A percentile compares a stretch with the other conserved stretches of the same genome.
Conservation (phyloP, 2,329 filamentous ascomycete genomes). For the Drechslerella stenobrocha region DNA sequence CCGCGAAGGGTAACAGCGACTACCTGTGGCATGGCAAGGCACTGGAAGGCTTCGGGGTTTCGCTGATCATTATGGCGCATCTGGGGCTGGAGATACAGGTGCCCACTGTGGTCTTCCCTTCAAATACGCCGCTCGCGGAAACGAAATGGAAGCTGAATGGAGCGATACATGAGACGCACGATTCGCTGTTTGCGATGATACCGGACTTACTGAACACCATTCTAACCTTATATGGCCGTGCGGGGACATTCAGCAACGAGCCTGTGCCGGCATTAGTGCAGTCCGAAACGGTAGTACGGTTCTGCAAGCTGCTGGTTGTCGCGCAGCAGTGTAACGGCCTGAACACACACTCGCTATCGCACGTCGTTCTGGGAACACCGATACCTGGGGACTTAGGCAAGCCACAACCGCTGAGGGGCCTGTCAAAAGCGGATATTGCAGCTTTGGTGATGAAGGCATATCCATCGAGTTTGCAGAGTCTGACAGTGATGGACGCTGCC, state of each 20-base stretch:
- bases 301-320: conserved; percentile 70
- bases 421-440: conserved; percentile 50
- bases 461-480: conserved; percentile 63
- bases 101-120: conserved; percentile 56
- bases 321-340: conserved; percentile 70
- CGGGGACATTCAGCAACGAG: conserved; percentile 66
- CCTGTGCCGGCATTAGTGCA: conserved; percentile 70
- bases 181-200: conserved; percentile 60
- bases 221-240: conserved; percentile 71
- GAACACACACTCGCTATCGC: conserved; percentile 64
- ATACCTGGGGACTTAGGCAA: conserved; percentile 56
- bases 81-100: conserved; percentile 76
- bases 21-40: conserved; percentile 98
- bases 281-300: conserved; percentile 73
- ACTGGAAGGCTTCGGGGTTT: conserved; percentile 81
- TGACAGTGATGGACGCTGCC: conserved; percentile 75
- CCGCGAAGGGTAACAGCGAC: conserved; percentile 78
- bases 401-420: conserved; percentile 36
- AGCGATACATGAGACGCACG: conserved; percentile 57
- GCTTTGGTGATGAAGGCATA: conserved; percentile 62
- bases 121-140: conserved; percentile 58
- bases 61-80: conserved; percentile 82
- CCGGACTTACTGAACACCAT: conserved; percentile 77
- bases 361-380: conserved; percentile 67
- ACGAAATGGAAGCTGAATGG: conserved; percentile 57